Evolutionary conservation across 2,329 filamentous ascomycete species (phyloP), one percentile per base, ranked within the genome.

Genomic region (Sporothrix brunneoviolacea): DNA sequence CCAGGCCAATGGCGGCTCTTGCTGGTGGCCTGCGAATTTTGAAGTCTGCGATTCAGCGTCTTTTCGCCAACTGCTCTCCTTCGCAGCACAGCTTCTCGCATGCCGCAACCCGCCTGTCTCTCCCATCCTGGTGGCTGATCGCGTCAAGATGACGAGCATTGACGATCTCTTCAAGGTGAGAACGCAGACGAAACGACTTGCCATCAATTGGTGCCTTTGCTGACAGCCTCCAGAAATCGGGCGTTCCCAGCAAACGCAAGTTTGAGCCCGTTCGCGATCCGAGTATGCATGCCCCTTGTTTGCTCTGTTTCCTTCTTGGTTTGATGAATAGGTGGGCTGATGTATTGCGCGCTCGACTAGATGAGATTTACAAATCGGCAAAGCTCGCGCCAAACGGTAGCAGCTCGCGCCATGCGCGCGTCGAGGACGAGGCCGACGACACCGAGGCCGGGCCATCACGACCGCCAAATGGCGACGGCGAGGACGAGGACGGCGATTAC

Each of bases 351-450:
- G n/a, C n/a, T n/a, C n/a, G n/a, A n/a, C n/a, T 51, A 83, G 81
- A 75, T 59, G 72, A 84, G 57, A 70, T 83, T 50, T 84, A 84
- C 69, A 86, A 85, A 63, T 75, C 79, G 5, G 76, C 73, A 37
- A 82, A 79, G 53, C 60, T 77, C 35, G 67, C 68, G 50, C 60
- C 68, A 46, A 73, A 73, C 53, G 68, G 42, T 45, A 56, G 62
- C 57, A 65, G 65, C 43, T 72, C 68, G 47, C 71, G 73, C 10
- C 72, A 72, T 53, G 64, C 70, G 27, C 70, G 63, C 19, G 71
- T 79, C 38, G 69, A 74, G 39, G 64, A 71, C 40, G 67, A 72
- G 12, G 32, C 12, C 51, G 66, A 70, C 48, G 67, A 75, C 56
- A 62, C 66, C 38, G 72, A 76, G 59, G 73, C 72, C 32, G 72